Base-by-base conservation (phyloP, 768 basidiomycete genomes). In the Tricholoma furcatifolium region DNA sequence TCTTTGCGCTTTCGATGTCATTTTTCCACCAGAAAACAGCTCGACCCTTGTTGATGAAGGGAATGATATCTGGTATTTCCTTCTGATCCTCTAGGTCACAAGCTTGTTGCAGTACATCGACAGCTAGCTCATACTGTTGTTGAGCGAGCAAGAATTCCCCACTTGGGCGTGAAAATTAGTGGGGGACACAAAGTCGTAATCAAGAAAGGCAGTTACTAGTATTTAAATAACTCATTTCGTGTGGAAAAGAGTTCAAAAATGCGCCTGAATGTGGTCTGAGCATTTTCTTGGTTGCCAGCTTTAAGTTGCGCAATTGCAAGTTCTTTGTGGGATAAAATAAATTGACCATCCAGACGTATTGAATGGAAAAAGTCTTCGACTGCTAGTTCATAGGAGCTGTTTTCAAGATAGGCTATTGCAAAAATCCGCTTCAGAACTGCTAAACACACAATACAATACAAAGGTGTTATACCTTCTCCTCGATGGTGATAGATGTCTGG, bases 401-500 rank as follows among this genome's bases (percentile, higher is more conserved):
- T 86, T 87, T 98, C 95, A 74, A 98, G 98, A 67, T 91, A 78
- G 31, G 97, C 95, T 92, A 34, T 42, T 43, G 15, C 31, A 1
- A 20, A 24, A 9, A 53, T 9, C 38, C 11, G 27, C 8, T 27
- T 14, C 17, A 10, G 20, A 44, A 34, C 30, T 20, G 5, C 27
- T 4, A 20, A 10, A 34, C 27, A 30, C n/a, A 23, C n/a, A 8
- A 41, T 18, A 39, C 40, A 40, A 58, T 39, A n/a, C 24, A 11
- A 41, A 49, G 56, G 17, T 39, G 4, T 51, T 78, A 35, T 46
- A 89, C 91, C 90, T 78, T 98, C 96, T 35, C 96, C 96, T 62
- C 95, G 91, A 69, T 99, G 97, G 71, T 99, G 98, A 76, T 92
- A 98, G 51, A 96, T 93, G 69, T 98, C 96, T 0, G 96, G 87